A percentile compares a stretch with the other conserved stretches of the same genome.
Conservation (phyloP, 1,284 basidiomycete genomes). For the Rhodotorula sp. region DNA sequence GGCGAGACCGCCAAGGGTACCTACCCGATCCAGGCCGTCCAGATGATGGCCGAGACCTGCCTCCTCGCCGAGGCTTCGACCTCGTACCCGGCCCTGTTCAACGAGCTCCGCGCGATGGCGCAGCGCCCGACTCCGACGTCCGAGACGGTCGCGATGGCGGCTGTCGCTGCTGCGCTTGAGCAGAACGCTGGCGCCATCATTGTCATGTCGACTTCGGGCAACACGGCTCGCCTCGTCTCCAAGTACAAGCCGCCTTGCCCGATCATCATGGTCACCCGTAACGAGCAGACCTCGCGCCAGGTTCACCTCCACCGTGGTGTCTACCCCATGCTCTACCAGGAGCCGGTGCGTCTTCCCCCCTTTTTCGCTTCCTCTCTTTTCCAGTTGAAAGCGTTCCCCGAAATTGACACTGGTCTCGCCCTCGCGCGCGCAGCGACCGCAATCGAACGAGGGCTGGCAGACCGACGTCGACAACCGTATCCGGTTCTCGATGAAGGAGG, state of each 20-base stretch:
- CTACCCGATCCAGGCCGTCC: slow-evolving; percentile 90
- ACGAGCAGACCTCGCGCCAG: slow-evolving; percentile 91
- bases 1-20: slow-evolving; percentile 95
- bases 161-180: slow-evolving; percentile 90
- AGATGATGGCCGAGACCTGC: slow-evolving; percentile 99
- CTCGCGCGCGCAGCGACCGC: slow-evolving; percentile 46
- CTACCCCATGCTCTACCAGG: slow-evolving; percentile 76
- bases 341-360: not conserved
- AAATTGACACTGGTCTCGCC: not conserved
- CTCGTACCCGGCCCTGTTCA: slow-evolving; percentile 87
- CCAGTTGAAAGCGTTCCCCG: not conserved
- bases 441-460: slow-evolving; percentile 91
- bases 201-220: slow-evolving; percentile 93
- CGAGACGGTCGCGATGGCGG: slow-evolving; percentile 90
- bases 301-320: slow-evolving; percentile 95
- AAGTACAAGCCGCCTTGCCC: slow-evolving; percentile 95
- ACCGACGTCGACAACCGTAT: slow-evolving; percentile 91
- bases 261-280: slow-evolving; percentile 95
- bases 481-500: slow-evolving; percentile 62
- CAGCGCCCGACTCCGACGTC: slow-evolving; percentile 84
- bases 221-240: slow-evolving; percentile 92
- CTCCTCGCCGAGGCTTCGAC: slow-evolving; percentile 89
- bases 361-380: not conserved
- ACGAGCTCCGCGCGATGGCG: slow-evolving; percentile 76
- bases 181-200: slow-evolving; percentile 92